Base-by-base conservation (phyloP, 2,329 filamentous ascomycete genomes). In the Aspergillus nomiae region DNA sequence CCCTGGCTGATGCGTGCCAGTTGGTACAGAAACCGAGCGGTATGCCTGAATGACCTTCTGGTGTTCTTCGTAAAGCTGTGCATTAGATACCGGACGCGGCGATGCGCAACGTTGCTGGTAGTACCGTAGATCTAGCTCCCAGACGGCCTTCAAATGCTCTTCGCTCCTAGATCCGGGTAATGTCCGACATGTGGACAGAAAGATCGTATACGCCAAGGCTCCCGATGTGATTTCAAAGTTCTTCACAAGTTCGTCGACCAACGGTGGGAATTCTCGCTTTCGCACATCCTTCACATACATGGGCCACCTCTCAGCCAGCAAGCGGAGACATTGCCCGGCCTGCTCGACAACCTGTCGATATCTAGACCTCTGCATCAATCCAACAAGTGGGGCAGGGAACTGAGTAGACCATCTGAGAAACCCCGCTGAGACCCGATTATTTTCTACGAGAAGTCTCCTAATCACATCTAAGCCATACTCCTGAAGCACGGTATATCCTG, bases 211-310 rank as follows among this genome's bases (percentile, higher is more conserved):
- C 67, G 87, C 85, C 8, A 90, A 74, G 1, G 82, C 78, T 0
- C 77, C 71, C 0, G 87, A 90, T 9, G 71, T 72, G 14, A 89
- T 72, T 7, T 73, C 70, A 41, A 90, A 78, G 14, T 74, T 67
- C n/a, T 73, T 70, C 5, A 80, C 72, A 32, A 90, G 74, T 68
- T 90, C 88, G 59, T 82, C 79, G 38, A 86, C 81, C n/a, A 88
- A 74, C 6, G 87, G 84, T 4, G 87, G 87, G 67, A 82, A 85
- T 2, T 74, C 73, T 46, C 81, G 76, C 24, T 53, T 41, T 30
- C 64, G 69, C 60, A 76, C 68, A 36, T 76, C 74, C 5, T 60
- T 71, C 30, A 74, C 74, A 53, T 83, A 76, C 4, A 50, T 7
- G 0, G 63, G 30, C 82, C 83, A 86, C 19, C 74, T 68, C 24